Conservation (phyloP, 371 early-diverging fungal genomes). For the Coemansia sp. region DNA sequence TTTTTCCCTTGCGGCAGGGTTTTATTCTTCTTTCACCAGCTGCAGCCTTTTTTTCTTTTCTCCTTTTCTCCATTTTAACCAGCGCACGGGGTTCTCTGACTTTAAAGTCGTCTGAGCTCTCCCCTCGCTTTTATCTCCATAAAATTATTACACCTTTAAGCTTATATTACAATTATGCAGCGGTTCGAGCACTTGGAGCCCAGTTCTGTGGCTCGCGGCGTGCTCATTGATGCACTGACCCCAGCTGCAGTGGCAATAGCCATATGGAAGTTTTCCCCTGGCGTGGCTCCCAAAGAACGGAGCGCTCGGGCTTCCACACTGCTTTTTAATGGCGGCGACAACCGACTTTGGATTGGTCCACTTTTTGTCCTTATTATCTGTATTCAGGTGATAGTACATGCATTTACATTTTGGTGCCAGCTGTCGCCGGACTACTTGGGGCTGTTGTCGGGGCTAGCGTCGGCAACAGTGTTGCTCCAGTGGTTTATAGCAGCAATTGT, state of each 20-base stretch:
- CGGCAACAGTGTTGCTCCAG: background rate
- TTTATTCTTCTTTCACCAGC: background rate
- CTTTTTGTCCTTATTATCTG: slow-evolving; percentile 10
- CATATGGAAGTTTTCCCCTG: background rate
- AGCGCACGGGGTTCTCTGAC: background rate
- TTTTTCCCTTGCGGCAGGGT: background rate
- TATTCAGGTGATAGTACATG: slow-evolving; percentile 9
- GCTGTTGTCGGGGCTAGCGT: background rate
- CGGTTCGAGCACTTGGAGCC: background rate
- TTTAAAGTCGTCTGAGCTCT: background rate
- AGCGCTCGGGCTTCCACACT: background rate
- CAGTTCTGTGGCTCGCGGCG: background rate
- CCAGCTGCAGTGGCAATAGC: background rate
- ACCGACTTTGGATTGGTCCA: slow-evolving; percentile 39
- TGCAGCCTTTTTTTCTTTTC: background rate
- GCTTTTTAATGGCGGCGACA: slow-evolving; percentile 8
- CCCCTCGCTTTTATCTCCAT: background rate
- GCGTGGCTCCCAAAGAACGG: too few species aligned
- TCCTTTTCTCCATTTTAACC: background rate
- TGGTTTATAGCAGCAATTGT: slow-evolving; percentile 5
- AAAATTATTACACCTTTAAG: background rate
- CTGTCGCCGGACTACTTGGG: background rate
- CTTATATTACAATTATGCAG: background rate
- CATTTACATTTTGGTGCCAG: background rate
- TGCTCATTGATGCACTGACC: background rate